Conservation (phyloP, 257 asterid species). For the Jacaranda mimosifolia region DNA sequence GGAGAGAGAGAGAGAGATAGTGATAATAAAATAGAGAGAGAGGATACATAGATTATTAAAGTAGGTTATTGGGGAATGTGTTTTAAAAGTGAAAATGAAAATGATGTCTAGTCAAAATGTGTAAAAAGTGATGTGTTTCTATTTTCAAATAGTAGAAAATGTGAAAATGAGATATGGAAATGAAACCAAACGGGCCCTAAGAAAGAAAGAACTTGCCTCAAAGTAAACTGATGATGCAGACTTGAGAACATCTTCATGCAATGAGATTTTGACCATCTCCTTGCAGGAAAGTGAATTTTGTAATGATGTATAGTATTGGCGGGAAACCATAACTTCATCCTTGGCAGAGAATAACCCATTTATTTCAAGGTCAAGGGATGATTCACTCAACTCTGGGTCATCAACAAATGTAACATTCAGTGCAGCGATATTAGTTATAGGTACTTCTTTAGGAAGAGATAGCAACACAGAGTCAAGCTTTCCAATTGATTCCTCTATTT, state of each 20-base stretch:
- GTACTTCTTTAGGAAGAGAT: slow-evolving; percentile 83
- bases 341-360: slow-evolving; percentile 70
- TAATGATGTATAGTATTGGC: slow-evolving; percentile 37
- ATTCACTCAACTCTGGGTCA: slow-evolving; percentile 63
- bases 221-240: slow-evolving; percentile 82
- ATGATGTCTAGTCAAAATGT: too few species aligned
- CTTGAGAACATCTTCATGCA: slow-evolving; percentile 77
- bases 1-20: too few species aligned
- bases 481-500: slow-evolving; percentile 58
- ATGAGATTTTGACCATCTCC: slow-evolving; percentile 70
- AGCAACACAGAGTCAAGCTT: slow-evolving; percentile 67
- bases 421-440: slow-evolving; percentile 62
- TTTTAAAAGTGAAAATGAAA: too few species aligned
- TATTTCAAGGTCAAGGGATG: slow-evolving; percentile 69
- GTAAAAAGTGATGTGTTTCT: too few species aligned
- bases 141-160: too few species aligned
- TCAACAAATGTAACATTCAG: slow-evolving; percentile 75
- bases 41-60: too few species aligned
- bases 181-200: background rate
- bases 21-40: too few species aligned
- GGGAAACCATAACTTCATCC: slow-evolving; percentile 44
- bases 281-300: slow-evolving; percentile 48
- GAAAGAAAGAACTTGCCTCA: slow-evolving; percentile 57
- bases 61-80: too few species aligned
- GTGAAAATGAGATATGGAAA: too few species aligned